Base-by-base conservation (phyloP, 1,139 yeast genomes). In the Yamadazyma sp. region DNA sequence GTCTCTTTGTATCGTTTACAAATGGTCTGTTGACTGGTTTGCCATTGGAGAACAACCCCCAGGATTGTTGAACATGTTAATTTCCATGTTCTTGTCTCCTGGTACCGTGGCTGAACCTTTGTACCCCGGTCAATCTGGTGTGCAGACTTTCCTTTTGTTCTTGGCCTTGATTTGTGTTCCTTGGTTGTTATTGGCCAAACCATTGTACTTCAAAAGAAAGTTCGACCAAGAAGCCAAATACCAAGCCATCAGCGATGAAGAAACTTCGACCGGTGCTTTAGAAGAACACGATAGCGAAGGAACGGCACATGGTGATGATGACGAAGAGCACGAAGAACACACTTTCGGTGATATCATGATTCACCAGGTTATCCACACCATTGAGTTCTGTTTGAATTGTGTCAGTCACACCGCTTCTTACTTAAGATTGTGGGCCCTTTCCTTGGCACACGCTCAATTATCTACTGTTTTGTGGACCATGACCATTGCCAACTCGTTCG, bases 371-470 rank as follows among this genome's bases (percentile, higher is more conserved):
- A 83, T 83, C 48, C 89, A 83, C 57, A 83, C 90, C 16, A 83
- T 83, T 53, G 90, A 83, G 61, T 83, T 83, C 59, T 83, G 90
- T 53, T 70, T 83, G 57, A 83, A 83, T 56, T 81, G 88, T 69
- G 87, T 83, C 29, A 80, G 87, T 15, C 90, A 83, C 56, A 83
- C 90, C 4, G 90, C 90, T 2, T 83, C 90, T 0, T 83, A 83
- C 55, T 68, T 83, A 53, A 76, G 90, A 65, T 70, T 83, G 54
- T 83, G 90, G 90, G 90, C 90, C 2, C 67, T 83, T 46, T 82
- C 89, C 0, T 71, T 83, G 50, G 90, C 90, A 0, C 90, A 83
- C 57, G 87, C 88, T 21, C 90, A 83, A 61, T 70, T 83, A 50
- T 82, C 89, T 3, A 72, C 82, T 10, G 90, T 83, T 23, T 70